Evolutionary conservation across 1,139 yeast species (phyloP).

Genomic region (Debaryomycetaceae sp.): DNA sequence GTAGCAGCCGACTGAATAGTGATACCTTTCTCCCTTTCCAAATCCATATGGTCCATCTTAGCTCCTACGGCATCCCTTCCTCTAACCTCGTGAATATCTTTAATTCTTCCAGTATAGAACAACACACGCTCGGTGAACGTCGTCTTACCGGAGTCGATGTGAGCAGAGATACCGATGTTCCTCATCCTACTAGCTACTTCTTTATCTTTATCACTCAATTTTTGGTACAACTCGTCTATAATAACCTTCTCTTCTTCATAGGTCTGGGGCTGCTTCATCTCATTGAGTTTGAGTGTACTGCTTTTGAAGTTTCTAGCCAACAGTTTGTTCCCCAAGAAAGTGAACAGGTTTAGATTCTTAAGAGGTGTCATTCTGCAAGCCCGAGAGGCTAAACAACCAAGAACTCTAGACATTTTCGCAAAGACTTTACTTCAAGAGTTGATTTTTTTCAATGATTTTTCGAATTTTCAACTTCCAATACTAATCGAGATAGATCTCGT

Average conservation of each 20-base stretch:
- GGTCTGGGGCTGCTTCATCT: constrained; percentile 29
- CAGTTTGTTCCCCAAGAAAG: neutral
- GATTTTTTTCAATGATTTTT: neutral
- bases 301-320: constrained; percentile 10
- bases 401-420: constrained; percentile 9
- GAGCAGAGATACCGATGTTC: constrained; percentile 97
- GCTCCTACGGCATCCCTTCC: constrained; percentile 99
- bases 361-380: neutral
- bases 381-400: constrained; percentile 5
- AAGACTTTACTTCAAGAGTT: constrained; percentile 1
- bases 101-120: constrained; percentile 94
- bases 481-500: neutral
- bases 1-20: constrained; percentile 99
- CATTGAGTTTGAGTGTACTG: constrained; percentile 9
- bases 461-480: neutral
- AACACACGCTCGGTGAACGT: constrained; percentile 94
- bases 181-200: constrained; percentile 59
- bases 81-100: constrained; percentile 96
- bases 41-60: constrained; percentile 91
- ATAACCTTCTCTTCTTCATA: constrained; percentile 73
- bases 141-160: constrained; percentile 81
- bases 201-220: constrained; percentile 56
- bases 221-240: constrained; percentile 54
- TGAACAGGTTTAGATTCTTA: neutral
- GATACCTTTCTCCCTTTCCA: constrained; percentile 93